Base-by-base conservation (phyloP, 352 stramenopile genomes). In the Phytophthora syringae region DNA sequence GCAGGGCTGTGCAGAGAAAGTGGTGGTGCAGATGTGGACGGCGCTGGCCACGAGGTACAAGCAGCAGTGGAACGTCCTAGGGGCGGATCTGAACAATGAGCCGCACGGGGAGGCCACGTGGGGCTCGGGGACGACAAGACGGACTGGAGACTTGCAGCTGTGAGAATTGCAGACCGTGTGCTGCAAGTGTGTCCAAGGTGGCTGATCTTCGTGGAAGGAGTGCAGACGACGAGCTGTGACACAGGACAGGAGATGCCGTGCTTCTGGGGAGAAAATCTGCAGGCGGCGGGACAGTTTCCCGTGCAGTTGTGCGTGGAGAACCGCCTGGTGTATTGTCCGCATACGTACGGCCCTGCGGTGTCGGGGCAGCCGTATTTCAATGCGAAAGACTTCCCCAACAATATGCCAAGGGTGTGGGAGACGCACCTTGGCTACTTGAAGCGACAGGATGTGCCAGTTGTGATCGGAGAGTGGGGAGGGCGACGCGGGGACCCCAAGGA, bases 391-490 rank as follows among this genome's bases (percentile, higher is more conserved):
- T 86, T 80, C 44, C 76, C 70, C 22, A 36, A 28, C 7, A 89
- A 92, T 64, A 66, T 92, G 64, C 70, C 74, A 39, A 20, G 27
- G 18, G 74, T 92, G 44, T 92, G 82, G 82, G 68, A 90, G 39
- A 30, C 50, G 1, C 79, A 89, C 40, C 87, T 92, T 66, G 82
- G 82, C 4, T 84, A 72, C 53, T 13, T 88, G 1, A 71, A 69
- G 24, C 32, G 68, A 25, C 44, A 69, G 20, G 63, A 72, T 3
- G 66, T 70, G 4, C 63, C 82, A 21, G 13, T 92, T 6, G 77
- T 92, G 2, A 65, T 89, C 20, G 83, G 83, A 2, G 83, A 90
- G 61, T 92, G 79, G 78, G 83, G 83, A 27, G 83, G 83, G 18
- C 74, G 68, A 15, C 70, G 84, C 54, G 62, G 56, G 0, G 56